These are phyloP conservation scores for Ophiostoma angusticollis DNA, from an alignment of 2,329 filamentous ascomycete species.

Conservation along the genomic window DNA sequence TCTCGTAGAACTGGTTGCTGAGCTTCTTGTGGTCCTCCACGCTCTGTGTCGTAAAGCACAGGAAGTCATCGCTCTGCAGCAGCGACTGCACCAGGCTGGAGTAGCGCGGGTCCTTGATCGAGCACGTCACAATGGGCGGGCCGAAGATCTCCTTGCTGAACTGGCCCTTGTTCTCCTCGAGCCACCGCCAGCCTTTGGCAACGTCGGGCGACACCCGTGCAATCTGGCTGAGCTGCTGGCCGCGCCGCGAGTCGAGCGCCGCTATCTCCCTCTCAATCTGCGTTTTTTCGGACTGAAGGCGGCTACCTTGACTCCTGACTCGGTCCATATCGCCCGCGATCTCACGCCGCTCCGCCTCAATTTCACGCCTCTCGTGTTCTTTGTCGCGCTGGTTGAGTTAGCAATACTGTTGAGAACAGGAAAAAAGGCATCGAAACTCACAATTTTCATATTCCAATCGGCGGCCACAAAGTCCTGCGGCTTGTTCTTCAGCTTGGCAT, in stretches of 20 bases:
- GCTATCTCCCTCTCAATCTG: conserved; percentile 25
- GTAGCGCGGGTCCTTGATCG: conserved; percentile 59
- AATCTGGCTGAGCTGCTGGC: conserved; percentile 1
- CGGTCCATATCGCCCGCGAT: conserved; percentile 15
- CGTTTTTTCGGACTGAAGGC: conserved; percentile 9
- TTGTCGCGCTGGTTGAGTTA: conserved; percentile 40
- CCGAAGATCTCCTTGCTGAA: conserved; percentile 71
- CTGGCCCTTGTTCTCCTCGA: conserved; percentile 53
- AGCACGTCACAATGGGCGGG: conserved; percentile 69
- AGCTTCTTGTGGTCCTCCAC: conserved; percentile 62
- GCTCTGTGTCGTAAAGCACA: conserved; percentile 67
- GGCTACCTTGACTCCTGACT: conserved; percentile 5
- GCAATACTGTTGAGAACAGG: conserved; percentile 8
- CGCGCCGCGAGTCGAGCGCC: conserved; percentile 49
- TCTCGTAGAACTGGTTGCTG: conserved; percentile 48
- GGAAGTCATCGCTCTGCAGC: conserved; percentile 37
- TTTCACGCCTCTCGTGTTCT: conserved; percentile 42
- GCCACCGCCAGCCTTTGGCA: conserved; percentile 65
- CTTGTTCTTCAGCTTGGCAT: conserved; percentile 47
- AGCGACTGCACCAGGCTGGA: conserved; percentile 41
- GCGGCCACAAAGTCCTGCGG: conserved; percentile 55
- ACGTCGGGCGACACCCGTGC: conserved; percentile 51
- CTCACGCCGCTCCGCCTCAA: conserved; percentile 29
- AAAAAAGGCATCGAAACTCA: conserved; percentile 27
- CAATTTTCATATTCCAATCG: conserved; percentile 61